These are phyloP conservation scores for Leonotis leonurus DNA, from an alignment of 257 asterid species.

Conservation along the genomic window DNA sequence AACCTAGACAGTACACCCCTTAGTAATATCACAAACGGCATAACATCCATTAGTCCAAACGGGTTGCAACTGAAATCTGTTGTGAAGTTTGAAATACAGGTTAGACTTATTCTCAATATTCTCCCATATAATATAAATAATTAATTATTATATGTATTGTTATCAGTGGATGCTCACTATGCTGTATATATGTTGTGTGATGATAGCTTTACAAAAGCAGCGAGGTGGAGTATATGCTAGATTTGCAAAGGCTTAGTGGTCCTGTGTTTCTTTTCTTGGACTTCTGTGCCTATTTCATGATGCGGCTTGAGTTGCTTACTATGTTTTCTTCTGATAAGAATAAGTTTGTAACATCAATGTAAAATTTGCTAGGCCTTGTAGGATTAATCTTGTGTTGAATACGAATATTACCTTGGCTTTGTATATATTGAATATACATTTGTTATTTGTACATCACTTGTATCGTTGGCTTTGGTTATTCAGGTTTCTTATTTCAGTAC, in stretches of 20 bases:
- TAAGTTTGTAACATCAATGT: background rate
- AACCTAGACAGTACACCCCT: too few species aligned
- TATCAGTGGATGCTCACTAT: too few species aligned
- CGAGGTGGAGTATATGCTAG: constrained; percentile 70
- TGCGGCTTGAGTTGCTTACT: constrained; percentile 47
- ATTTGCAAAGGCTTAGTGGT: too few species aligned
- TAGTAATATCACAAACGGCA: too few species aligned
- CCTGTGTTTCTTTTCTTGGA: too few species aligned
- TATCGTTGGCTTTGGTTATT: background rate
- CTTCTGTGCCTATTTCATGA: constrained; percentile 77
- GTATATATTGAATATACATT: background rate
- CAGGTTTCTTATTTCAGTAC: too few species aligned
- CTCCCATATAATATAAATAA: too few species aligned
- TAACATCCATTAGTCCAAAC: too few species aligned
- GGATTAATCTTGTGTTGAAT: constrained; percentile 1
- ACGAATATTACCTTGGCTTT: background rate
- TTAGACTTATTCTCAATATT: too few species aligned
- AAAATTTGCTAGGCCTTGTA: background rate
- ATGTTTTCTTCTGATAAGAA: background rate
- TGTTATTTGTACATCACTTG: background rate
- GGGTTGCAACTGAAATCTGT: too few species aligned
- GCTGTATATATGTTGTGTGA: constrained; percentile 11
- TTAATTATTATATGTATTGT: too few species aligned
- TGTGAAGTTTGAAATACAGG: too few species aligned
- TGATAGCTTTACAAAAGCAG: constrained; percentile 79